phyloP scores from a whole-genome alignment of 805 yeast genomes.

The Ogataea haglerorum region DNA sequence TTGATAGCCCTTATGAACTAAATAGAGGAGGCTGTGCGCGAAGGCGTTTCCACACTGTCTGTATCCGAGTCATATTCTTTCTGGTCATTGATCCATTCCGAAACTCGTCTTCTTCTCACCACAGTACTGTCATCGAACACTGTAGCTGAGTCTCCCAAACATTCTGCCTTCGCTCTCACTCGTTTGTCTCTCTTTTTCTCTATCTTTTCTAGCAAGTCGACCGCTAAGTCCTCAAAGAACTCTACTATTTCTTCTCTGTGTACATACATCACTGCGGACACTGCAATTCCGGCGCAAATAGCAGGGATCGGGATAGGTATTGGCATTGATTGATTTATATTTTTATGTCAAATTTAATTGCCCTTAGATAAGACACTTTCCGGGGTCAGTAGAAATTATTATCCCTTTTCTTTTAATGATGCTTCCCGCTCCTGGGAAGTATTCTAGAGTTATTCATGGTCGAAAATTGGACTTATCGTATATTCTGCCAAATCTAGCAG shows the following conservation, averaged over 20 bases:
- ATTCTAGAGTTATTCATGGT: neutral
- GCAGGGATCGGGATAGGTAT: slow-evolving; percentile 16
- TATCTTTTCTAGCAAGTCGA: slow-evolving; percentile 14
- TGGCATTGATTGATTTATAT: slow-evolving; percentile 2
- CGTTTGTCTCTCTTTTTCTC: slow-evolving; percentile 15
- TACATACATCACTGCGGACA: slow-evolving; percentile 21
- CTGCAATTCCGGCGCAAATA: slow-evolving; percentile 25
- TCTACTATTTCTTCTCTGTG: slow-evolving; percentile 29
- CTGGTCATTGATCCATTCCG: slow-evolving; percentile 10
- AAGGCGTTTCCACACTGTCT: slow-evolving; percentile 6
- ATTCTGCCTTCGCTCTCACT: neutral
- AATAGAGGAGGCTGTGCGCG: slow-evolving; percentile 1
- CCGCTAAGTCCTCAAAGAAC: slow-evolving; percentile 22
- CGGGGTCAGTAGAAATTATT: neutral
- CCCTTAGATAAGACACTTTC: slow-evolving; percentile 2
- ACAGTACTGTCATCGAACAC: neutral
- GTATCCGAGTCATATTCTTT: slow-evolving; percentile 3
- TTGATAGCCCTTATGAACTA: slow-evolving; percentile 52
- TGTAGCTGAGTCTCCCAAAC: slow-evolving; percentile 3
- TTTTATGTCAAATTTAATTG: neutral
- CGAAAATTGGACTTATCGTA: slow-evolving; percentile 60
- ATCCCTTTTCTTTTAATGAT: slow-evolving; percentile 4
- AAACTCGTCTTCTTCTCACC: slow-evolving; percentile 1
- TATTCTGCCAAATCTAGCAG: slow-evolving; percentile 61
- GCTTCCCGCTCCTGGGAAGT: slow-evolving; percentile 2